Base-by-base conservation (phyloP, 768 basidiomycete genomes). In the Amanita muscaria region DNA sequence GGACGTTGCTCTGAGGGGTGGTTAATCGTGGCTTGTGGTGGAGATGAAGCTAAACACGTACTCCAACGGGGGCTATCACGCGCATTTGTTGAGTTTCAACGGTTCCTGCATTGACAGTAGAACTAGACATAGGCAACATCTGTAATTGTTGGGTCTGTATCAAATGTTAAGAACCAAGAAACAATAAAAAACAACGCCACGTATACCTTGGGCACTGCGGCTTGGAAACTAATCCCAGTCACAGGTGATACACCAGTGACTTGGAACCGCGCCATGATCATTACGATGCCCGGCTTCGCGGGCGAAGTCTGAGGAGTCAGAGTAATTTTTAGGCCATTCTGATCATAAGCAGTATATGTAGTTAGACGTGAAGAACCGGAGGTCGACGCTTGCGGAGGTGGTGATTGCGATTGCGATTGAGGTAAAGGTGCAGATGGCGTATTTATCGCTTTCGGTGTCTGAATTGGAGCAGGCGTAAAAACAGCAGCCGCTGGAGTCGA, bases 71-170 rank as follows among this genome's bases (percentile, higher is more conserved):
- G 9, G 91, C 89, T 22, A 88, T 71, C 30, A 99, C 80, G 8
- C 91, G 77, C 87, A 99, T 85, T 59, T 94, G 90, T 59, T 98
- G 96, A 8, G 92, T 94, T 62, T 98, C 94, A 12, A 78, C 75
- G 7, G 79, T 66, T 1, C 91, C 89, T 0, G 88, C 82, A 25
- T 64, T 66, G 33, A 99, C 73, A 42, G 77, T 83, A 9, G 83
- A 71, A 61, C 83, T 91, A 4, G 91, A 91, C 86, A 98, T 97
- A 5, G 94, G 90, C 46, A 91, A 72, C 94, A 99, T 99, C 61
- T 97, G 93, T 45, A 99, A 63, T 60, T 96, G 92, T 64, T 96
- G 93, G 0, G 92, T 88, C 90, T 98, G 56, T 2, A 46, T 36
- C 46, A 24, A 38, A 30, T 14, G 22, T 29, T 22, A 30, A 38